Conservation (phyloP, 441 rosid species). For the Adansonia grandidieri region DNA sequence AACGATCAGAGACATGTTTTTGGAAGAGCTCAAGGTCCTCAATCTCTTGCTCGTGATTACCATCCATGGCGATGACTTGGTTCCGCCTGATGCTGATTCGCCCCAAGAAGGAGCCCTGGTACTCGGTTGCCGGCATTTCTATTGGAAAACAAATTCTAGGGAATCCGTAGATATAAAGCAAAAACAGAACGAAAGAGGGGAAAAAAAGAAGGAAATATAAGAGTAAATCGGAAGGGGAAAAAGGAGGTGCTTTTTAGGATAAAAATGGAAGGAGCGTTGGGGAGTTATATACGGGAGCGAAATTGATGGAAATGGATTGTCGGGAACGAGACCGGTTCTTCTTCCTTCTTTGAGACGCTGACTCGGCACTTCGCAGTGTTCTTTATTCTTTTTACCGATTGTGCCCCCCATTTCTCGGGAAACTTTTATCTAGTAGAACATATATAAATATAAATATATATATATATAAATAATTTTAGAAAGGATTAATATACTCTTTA, state of each 20-base stretch:
- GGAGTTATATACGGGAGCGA: constrained; percentile 15
- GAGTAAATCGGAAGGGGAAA: constrained; percentile 6
- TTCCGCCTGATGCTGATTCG: constrained; percentile 85
- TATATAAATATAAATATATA: too few relatives aligned
- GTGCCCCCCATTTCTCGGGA: background rate
- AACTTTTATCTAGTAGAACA: background rate
- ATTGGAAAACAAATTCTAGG: background rate
- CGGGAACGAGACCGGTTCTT: constrained; percentile 40
- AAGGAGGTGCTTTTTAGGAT: background rate
- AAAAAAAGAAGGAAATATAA: background rate
- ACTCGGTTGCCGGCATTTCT: constrained; percentile 73
- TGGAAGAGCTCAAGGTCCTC: constrained; percentile 87
- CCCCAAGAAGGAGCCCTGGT: constrained; percentile 77
- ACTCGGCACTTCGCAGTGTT: constrained; percentile 23
- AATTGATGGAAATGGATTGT: constrained; percentile 34
- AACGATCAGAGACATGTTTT: constrained; percentile 73
- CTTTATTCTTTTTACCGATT: background rate
- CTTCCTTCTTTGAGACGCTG: constrained; percentile 36
- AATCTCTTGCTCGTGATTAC: constrained; percentile 78
- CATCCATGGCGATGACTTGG: constrained; percentile 83
- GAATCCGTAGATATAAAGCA: background rate
- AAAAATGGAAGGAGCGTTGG: constrained; percentile 19
- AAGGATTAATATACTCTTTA: too few relatives aligned
- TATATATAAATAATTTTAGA: too few relatives aligned
- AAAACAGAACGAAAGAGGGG: background rate